Evolutionary conservation across 2,329 filamentous ascomycete species (phyloP).

Genomic region (Fusarium sterilihyphosum): DNA sequence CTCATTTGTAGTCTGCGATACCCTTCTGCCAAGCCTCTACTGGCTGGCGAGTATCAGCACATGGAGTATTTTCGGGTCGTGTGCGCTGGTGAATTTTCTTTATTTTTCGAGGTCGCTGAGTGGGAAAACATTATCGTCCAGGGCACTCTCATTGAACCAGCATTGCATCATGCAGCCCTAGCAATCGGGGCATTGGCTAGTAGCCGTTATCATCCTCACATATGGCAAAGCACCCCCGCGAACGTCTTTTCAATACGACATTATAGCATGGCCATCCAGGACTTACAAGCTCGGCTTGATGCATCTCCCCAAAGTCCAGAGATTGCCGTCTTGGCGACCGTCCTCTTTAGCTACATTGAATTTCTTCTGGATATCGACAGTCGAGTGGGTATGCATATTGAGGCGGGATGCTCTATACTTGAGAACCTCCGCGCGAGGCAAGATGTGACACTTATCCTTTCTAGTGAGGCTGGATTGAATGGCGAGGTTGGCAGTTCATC

Average conservation of each 20-base stretch:
- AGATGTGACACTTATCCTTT: fast-evolving
- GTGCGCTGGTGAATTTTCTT: background rate
- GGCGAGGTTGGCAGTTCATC: background rate
- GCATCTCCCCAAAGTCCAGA: background rate
- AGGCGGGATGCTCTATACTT: background rate
- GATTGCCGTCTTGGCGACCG: background rate
- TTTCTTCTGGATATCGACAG: background rate
- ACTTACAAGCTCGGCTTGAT: background rate
- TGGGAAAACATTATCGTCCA: background rate
- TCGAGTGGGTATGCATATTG: background rate
- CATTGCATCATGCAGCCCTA: background rate
- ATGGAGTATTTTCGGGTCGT: background rate
- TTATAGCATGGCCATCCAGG: background rate
- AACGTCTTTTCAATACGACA: background rate
- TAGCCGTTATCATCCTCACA: background rate
- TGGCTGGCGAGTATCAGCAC: background rate
- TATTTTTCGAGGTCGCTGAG: background rate
- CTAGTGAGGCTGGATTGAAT: background rate
- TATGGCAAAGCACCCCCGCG: background rate
- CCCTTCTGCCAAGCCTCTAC: background rate
- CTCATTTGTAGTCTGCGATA: background rate
- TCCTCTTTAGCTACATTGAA: background rate
- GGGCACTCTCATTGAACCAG: background rate
- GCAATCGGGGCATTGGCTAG: background rate
- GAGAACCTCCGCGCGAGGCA: background rate